Conservation (phyloP, 345 rosid genomes). For the Capsella bursapastoris region DNA sequence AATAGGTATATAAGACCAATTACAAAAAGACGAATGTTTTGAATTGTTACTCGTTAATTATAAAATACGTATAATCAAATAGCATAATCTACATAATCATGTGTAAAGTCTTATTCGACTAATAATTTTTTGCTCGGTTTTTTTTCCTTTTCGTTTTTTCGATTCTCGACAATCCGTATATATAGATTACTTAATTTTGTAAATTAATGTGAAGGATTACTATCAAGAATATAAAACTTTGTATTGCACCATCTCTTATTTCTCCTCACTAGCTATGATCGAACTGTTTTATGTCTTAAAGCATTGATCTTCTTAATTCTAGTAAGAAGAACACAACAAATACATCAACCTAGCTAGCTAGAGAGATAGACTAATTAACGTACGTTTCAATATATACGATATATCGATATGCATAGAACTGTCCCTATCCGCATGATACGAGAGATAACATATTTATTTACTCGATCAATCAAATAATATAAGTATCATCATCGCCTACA, state of each 20-base stretch:
- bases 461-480: background rate
- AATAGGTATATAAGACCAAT: background rate
- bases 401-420: slow-evolving; percentile 9
- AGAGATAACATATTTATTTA: background rate
- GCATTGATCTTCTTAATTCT: background rate
- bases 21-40: background rate
- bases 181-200: too few relatives aligned
- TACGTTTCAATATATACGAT: background rate
- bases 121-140: too few relatives aligned
- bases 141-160: too few relatives aligned
- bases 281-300: too few relatives aligned
- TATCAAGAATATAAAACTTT: too few relatives aligned
- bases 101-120: too few relatives aligned
- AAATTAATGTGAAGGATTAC: too few relatives aligned
- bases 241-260: too few relatives aligned
- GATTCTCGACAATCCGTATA: too few relatives aligned
- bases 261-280: too few relatives aligned
- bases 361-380: background rate
- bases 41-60: background rate
- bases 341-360: slow-evolving; percentile 1
- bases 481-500: background rate
- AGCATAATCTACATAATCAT: too few relatives aligned
- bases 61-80: too few relatives aligned
- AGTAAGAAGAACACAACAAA: slow-evolving; percentile 9
- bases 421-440: slow-evolving; percentile 32